Conservation (phyloP, 306 rosid genomes). For the Prunus fruticosa region DNA sequence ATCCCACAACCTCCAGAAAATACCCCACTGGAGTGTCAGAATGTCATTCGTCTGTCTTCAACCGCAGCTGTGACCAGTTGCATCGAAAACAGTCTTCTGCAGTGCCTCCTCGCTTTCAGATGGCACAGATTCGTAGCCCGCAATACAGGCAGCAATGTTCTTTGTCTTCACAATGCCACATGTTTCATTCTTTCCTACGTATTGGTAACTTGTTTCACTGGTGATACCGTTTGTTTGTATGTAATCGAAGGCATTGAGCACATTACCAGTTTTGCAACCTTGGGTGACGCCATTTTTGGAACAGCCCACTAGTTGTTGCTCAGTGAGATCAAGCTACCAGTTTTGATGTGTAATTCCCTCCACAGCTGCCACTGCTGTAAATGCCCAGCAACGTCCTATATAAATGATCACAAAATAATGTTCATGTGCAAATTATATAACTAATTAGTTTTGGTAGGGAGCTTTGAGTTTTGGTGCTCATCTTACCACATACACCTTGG, state of each 20-base stretch:
- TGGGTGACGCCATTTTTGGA: neutral
- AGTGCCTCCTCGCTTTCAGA: neutral
- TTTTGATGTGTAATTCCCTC: constrained; percentile 25
- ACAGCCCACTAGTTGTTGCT: neutral
- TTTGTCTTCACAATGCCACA: neutral
- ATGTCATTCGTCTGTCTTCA: neutral
- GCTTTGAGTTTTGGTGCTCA: too few species aligned
- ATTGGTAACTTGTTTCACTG: neutral
- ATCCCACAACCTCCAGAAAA: neutral
- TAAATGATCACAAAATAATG: neutral
- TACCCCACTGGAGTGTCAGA: neutral
- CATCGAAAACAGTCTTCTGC: neutral
- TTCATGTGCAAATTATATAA: too few species aligned
- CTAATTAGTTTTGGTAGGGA: too few species aligned
- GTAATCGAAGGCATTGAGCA: neutral
- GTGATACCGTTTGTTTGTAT: neutral
- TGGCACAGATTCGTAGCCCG: neutral
- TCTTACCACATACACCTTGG: too few species aligned
- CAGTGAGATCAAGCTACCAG: neutral
- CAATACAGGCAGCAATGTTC: neutral
- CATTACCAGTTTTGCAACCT: neutral
- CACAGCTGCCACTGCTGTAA: constrained; percentile 21
- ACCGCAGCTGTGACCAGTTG: neutral
- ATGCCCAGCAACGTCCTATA: constrained; percentile 34
- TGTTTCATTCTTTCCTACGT: neutral